Percentiles rank a stretch among this genome's conserved stretches.
These are phyloP conservation scores for Botrytis paeoniae DNA, from an alignment of 2,329 filamentous ascomycete genomes.

Conservation along the genomic window DNA sequence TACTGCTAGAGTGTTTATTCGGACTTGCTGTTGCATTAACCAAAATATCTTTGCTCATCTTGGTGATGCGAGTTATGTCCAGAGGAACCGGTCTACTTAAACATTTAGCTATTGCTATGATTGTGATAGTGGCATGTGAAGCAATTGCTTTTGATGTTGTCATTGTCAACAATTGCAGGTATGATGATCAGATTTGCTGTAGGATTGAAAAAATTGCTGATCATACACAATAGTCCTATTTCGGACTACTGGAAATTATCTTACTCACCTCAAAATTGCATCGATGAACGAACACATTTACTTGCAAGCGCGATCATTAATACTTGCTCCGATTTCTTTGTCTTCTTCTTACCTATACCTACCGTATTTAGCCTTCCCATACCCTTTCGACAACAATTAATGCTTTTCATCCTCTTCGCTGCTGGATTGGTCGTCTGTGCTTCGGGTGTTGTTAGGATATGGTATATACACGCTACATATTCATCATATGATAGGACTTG, in stretches of 20 bases:
- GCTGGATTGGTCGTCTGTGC: slow-evolving; percentile 46
- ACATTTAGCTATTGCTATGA: slow-evolving; percentile 34
- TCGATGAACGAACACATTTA: slow-evolving; percentile 49
- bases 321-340: slow-evolving; percentile 55
- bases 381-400: slow-evolving; percentile 46
- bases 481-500: slow-evolving; percentile 38
- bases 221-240: slow-evolving; percentile 36
- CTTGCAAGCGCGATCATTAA: slow-evolving; percentile 55
- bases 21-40: slow-evolving; percentile 38
- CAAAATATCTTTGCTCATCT: slow-evolving; percentile 39
- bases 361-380: slow-evolving; percentile 46
- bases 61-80: slow-evolving; percentile 39
- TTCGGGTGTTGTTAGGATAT: slow-evolving; percentile 40
- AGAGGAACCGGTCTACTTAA: slow-evolving; percentile 36
- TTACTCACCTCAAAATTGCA: slow-evolving; percentile 39
- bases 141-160: slow-evolving; percentile 37
- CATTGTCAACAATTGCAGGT: slow-evolving; percentile 43
- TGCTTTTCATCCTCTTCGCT: slow-evolving; percentile 47
- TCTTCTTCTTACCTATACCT: slow-evolving; percentile 49
- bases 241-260: slow-evolving; percentile 41
- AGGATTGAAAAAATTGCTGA: not conserved
- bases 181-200: slow-evolving; percentile 18
- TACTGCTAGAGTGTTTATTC: slow-evolving; percentile 41
- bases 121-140: slow-evolving; percentile 38
- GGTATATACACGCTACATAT: slow-evolving; percentile 36